These are phyloP conservation scores for Nannizzia gypsea DNA, from an alignment of 2,329 filamentous ascomycete species.

Conservation along the genomic window DNA sequence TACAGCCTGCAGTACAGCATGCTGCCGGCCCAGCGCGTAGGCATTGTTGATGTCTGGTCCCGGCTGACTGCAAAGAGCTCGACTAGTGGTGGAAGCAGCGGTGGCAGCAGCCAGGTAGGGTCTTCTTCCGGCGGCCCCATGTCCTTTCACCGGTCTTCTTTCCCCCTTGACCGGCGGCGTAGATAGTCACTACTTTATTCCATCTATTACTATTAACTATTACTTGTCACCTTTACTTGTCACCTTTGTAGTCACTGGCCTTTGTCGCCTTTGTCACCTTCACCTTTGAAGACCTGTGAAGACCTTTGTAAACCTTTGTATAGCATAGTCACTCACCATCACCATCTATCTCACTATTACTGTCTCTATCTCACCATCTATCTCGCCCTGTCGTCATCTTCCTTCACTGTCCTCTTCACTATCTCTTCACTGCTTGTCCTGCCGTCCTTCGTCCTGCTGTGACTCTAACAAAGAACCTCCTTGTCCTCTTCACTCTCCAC, in stretches of 20 bases:
- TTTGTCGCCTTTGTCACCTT: too few species aligned
- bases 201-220: not conserved
- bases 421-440: not conserved
- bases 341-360: too few species aligned
- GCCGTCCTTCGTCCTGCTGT: not conserved
- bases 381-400: too few species aligned
- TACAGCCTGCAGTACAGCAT: constrained; percentile 98
- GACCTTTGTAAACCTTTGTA: too few species aligned
- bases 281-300: too few species aligned
- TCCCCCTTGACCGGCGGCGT: constrained; percentile 3
- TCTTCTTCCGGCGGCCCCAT: constrained; percentile 10
- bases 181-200: not conserved
- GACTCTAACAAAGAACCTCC: not conserved
- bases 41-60: constrained; percentile 77
- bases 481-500: not conserved
- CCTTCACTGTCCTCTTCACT: not conserved
- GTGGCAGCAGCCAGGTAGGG: constrained; percentile 18
- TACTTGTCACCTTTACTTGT: not conserved
- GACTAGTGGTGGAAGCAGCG: constrained; percentile 18
- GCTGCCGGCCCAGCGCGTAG: constrained; percentile 70
- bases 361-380: too few species aligned
- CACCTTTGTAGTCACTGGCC: not conserved
- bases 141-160: constrained; percentile 12
- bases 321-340: too few species aligned
- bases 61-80: constrained; percentile 45